phyloP scores from a whole-genome alignment of 139 green algal species.

The Pleodorina starrii region DNA sequence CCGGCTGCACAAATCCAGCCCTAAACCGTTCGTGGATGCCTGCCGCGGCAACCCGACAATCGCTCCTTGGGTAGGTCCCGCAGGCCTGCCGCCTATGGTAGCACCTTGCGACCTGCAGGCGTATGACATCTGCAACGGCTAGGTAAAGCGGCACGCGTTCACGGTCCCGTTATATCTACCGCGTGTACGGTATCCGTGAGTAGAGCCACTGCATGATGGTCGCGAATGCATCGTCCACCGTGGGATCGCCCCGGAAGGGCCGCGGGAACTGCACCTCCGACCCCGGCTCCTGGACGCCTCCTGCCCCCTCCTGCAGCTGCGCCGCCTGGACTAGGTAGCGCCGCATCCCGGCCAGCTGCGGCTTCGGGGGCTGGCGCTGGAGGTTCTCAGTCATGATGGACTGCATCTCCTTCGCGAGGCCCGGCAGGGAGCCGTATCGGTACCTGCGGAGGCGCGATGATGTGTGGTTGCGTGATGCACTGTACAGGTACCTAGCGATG shows the following conservation, averaged over 20 bases:
- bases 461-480: too few species aligned
- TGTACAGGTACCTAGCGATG: too few species aligned
- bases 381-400: background rate
- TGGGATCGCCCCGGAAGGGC: conserved; percentile 39
- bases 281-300: background rate
- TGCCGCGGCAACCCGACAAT: too few species aligned
- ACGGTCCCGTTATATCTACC: too few species aligned
- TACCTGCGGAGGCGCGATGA: background rate
- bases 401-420: background rate
- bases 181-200: conserved; percentile 25
- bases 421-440: conserved; percentile 30
- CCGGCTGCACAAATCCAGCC: too few species aligned
- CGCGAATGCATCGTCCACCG: conserved; percentile 37
- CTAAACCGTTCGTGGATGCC: too few species aligned
- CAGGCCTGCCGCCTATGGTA: too few species aligned
- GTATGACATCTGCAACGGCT: too few species aligned
- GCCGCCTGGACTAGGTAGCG: background rate
- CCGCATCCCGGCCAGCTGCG: background rate
- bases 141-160: too few species aligned
- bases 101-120: too few species aligned
- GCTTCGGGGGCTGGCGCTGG: background rate
- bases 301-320: background rate
- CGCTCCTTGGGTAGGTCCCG: too few species aligned
- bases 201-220: conserved; percentile 53
- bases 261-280: conserved; percentile 11